Conservation (phyloP, 2,329 filamentous ascomycete species). For the Arthrobotrys conoides region DNA sequence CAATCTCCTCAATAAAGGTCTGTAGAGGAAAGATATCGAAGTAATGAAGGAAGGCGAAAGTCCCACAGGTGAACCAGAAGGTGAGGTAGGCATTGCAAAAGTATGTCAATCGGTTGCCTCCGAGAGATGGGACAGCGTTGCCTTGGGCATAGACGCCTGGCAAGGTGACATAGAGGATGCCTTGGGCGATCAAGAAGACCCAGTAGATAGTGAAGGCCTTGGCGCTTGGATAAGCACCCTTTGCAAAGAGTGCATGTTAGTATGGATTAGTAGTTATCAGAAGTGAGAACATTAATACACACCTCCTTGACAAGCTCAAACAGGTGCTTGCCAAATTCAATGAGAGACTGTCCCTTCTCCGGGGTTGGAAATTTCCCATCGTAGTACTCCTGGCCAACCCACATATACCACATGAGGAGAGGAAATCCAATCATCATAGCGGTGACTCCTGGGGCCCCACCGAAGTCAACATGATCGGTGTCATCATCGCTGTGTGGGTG, state of each 20-base stretch:
- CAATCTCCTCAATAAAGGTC: constrained; percentile 94
- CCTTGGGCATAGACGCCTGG: constrained; percentile 90
- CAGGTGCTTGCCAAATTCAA: constrained; percentile 81
- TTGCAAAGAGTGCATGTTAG: neutral
- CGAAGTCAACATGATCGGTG: constrained; percentile 81
- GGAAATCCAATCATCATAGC: constrained; percentile 94
- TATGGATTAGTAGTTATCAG: neutral
- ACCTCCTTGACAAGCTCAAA: constrained; percentile 79
- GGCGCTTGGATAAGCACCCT: constrained; percentile 82
- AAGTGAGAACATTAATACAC: constrained; percentile 15
- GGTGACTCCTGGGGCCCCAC: constrained; percentile 83
- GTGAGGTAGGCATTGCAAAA: constrained; percentile 92
- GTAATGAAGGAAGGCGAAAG: constrained; percentile 81
- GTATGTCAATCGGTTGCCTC: constrained; percentile 89
- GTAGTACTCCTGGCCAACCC: constrained; percentile 95
- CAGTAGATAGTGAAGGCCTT: constrained; percentile 96
- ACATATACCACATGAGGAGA: constrained; percentile 99
- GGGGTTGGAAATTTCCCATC: constrained; percentile 83
- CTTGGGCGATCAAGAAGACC: constrained; percentile 90
- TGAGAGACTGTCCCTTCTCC: constrained; percentile 75
- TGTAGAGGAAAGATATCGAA: constrained; percentile 89
- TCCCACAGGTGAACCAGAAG: constrained; percentile 85
- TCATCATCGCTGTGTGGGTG: constrained; percentile 63
- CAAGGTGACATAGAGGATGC: constrained; percentile 83
- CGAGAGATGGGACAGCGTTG: constrained; percentile 85